Percentiles rank a stretch among this genome's conserved stretches.
These are phyloP conservation scores for Austroboletus rostrupii DNA, from an alignment of 1,284 basidiomycete species.

Conservation along the genomic window DNA sequence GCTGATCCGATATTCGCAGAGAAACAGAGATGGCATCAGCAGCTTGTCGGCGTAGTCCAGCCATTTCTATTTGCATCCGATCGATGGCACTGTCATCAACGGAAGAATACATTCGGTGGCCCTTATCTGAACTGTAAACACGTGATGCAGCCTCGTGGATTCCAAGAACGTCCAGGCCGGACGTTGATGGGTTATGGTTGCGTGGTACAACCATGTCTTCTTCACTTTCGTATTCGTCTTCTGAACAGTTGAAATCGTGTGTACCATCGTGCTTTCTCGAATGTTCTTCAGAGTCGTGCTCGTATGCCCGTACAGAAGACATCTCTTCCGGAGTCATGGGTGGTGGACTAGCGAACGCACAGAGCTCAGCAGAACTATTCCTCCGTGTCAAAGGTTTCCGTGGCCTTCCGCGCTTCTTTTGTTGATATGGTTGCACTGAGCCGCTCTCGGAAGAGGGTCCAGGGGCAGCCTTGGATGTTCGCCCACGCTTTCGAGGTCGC, in stretches of 20 bases:
- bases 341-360: slow-evolving; percentile 10
- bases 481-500: slow-evolving; percentile 74
- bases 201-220: slow-evolving; percentile 52
- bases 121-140: slow-evolving; percentile 24
- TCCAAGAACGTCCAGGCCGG: slow-evolving; percentile 30
- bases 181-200: slow-evolving; percentile 36
- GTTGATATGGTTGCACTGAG: slow-evolving; percentile 17
- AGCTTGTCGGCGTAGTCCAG: slow-evolving; percentile 55
- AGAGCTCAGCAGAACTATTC: slow-evolving; percentile 3
- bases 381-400: slow-evolving; percentile 32
- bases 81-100: slow-evolving; percentile 44
- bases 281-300: slow-evolving; percentile 23
- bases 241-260: slow-evolving; percentile 32
- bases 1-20: slow-evolving; percentile 58
- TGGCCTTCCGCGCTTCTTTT: slow-evolving; percentile 47
- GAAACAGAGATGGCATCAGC: slow-evolving; percentile 62
- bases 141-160: slow-evolving; percentile 29
- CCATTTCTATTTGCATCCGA: slow-evolving; percentile 59
- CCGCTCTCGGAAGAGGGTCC: slow-evolving; percentile 21
- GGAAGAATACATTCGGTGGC: slow-evolving; percentile 18
- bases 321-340: slow-evolving; percentile 2
- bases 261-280: slow-evolving; percentile 33
- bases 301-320: slow-evolving; percentile 17
- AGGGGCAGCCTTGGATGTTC: slow-evolving; percentile 46
- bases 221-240: slow-evolving; percentile 59